Conservation (phyloP, 176 grass and related monocot species). For the Secale cereale region DNA sequence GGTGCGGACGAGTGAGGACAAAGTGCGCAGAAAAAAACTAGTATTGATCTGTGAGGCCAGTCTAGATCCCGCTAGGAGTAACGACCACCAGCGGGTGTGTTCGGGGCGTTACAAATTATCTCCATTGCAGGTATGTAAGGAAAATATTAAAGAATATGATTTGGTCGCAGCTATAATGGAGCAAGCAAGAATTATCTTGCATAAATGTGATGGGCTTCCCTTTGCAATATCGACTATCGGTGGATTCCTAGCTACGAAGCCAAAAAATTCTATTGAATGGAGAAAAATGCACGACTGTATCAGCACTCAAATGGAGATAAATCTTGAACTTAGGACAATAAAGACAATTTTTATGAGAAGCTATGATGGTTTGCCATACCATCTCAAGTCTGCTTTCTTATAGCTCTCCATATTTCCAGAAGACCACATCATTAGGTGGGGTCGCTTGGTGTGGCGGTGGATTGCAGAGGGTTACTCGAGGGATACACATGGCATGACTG, state of each 20-base stretch:
- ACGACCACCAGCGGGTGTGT: too few relatives aligned
- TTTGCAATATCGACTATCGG: conserved; percentile 40
- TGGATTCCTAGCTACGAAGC: conserved; percentile 16
- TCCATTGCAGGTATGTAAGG: neutral
- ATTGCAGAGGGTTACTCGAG: conserved; percentile 13
- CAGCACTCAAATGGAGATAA: conserved; percentile 17
- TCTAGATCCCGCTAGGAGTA: too few relatives aligned
- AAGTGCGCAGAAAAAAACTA: too few relatives aligned
- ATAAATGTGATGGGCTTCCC: conserved; percentile 33
- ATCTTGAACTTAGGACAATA: neutral
- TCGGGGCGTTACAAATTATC: too few relatives aligned
- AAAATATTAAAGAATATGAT: neutral
- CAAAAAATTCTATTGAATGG: conserved; percentile 30
- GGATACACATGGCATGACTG: neutral
- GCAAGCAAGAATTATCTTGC: neutral
- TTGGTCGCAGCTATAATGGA: neutral
- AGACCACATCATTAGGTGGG: neutral
- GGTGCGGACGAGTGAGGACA: too few relatives aligned
- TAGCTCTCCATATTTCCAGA: conserved; percentile 25
- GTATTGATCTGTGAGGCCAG: too few relatives aligned
- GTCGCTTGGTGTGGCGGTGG: conserved; percentile 30
- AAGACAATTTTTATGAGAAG: neutral
- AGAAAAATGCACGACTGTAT: neutral
- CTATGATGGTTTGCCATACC: conserved; percentile 36
- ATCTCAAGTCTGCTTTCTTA: conserved; percentile 33